These are phyloP conservation scores for Xylaria sp. DNA, from an alignment of 2,329 filamentous ascomycete genomes.

Conservation along the genomic window DNA sequence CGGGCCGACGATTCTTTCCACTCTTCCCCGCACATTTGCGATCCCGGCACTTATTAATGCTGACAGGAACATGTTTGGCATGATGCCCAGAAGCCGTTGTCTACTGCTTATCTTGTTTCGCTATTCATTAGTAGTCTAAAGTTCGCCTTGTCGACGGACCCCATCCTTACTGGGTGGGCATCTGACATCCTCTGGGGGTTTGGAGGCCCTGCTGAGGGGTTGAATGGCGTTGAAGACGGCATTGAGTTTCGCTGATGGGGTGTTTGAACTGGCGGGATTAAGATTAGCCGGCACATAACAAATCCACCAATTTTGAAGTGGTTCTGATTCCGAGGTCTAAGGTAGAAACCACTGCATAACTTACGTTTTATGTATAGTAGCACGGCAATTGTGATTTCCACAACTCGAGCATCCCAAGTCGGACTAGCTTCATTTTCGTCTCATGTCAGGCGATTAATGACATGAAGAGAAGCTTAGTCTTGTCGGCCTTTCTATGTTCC, in stretches of 20 bases:
- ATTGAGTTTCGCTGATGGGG: neutral
- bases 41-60: conserved; percentile 30
- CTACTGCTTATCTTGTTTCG: neutral
- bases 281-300: neutral
- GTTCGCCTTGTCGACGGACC: neutral
- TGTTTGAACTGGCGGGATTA: neutral
- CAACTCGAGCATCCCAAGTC: neutral
- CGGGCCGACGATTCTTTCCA: conserved; percentile 5
- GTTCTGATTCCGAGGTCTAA: neutral
- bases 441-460: neutral
- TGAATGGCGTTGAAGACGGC: neutral
- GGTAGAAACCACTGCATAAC: too few species aligned
- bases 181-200: neutral
- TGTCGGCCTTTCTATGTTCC: neutral
- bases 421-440: neutral
- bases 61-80: neutral
- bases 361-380: neutral
- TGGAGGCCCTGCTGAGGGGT: neutral
- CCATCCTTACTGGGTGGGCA: neutral
- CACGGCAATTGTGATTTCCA: neutral
- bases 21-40: conserved; percentile 33
- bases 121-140: neutral
- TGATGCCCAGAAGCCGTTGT: neutral
- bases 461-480: neutral
- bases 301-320: neutral